Conservation (phyloP, 2,329 filamentous ascomycete species). For the Orbilia quercus region DNA sequence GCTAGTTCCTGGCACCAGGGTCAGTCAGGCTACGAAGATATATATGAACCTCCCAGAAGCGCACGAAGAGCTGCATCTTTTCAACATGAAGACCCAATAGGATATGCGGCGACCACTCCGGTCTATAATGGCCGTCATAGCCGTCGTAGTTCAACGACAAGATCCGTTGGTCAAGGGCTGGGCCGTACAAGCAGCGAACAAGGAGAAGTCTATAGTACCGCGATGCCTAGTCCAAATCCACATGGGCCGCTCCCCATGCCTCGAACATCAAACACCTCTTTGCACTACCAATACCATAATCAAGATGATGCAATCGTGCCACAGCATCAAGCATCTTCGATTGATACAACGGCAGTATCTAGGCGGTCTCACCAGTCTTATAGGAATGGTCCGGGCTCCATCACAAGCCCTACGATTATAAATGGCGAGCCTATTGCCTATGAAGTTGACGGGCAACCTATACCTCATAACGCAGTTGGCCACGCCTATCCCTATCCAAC, state of each 20-base stretch:
- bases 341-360: constrained; percentile 46
- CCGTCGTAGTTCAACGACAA: constrained; percentile 32
- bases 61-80: constrained; percentile 44
- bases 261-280: constrained; percentile 32
- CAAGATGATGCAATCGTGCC: constrained; percentile 32
- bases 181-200: constrained; percentile 46
- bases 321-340: constrained; percentile 29
- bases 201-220: constrained; percentile 43
- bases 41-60: constrained; percentile 32
- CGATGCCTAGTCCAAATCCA: constrained; percentile 34
- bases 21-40: constrained; percentile 32
- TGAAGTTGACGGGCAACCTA: constrained; percentile 37
- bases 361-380: constrained; percentile 41
- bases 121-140: constrained; percentile 41
- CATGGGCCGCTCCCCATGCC: constrained; percentile 34
- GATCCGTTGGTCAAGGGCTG: constrained; percentile 17
- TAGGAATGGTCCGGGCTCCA: constrained; percentile 26
- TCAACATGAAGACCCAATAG: constrained; percentile 21
- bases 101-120: constrained; percentile 8
- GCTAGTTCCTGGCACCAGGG: constrained; percentile 50
- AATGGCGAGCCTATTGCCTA: constrained; percentile 31
- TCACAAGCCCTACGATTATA: constrained; percentile 24
- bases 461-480: not conserved
- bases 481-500: constrained; percentile 21
- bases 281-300: constrained; percentile 38